Base-by-base conservation (phyloP, 352 stramenopile species). In the Phytophthora kernoviae region DNA sequence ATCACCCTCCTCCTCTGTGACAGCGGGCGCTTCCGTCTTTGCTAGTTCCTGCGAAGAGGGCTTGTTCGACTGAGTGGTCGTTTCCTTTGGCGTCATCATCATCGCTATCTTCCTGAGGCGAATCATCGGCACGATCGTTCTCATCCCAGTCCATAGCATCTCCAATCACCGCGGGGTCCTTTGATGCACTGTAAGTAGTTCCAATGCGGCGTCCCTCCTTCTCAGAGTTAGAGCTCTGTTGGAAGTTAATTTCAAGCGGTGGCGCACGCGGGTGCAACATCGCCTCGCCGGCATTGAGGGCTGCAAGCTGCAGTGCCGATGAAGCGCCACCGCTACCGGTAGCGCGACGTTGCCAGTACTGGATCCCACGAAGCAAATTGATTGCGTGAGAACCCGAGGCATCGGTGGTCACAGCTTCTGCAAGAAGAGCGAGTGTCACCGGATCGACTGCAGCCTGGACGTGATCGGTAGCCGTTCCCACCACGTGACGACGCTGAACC, bases 201-300 rank as follows among this genome's bases (percentile, higher is more conserved):
- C n/a, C n/a, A n/a, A 51, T 58, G 43, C 48, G 26, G 5, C 14
- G 27, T 10, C 42, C 56, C 12, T 58, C 58, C 15, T 62, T 56
- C 21, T 81, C 60, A 34, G 68, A 62, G 42, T 32, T 58, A 24
- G 43, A 10, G 12, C 26, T 54, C 10, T 82, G 51, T 30, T 76
- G 59, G 18, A 90, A 72, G 36, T 73, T 78, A 50, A 93, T 76
- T 41, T 68, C 63, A 30, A 95, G 70, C n/a, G 86, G 84, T 11
- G 82, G 84, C 0, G 71, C 84, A 41, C 86, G 83, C 11, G 84
- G 86, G 33, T 93, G 86, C 41, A 95, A 55, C 43, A 93, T 61
- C 7, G 77, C 77, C 47, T 95, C 86, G 24, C 80, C 74, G 10
- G 72, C 77, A 40, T 79, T 91, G 1, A 89, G 66, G 20, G 82